Evolutionary conservation across 2,329 filamentous ascomycete species (phyloP).

Genomic region (Verruconis gallopava): DNA sequence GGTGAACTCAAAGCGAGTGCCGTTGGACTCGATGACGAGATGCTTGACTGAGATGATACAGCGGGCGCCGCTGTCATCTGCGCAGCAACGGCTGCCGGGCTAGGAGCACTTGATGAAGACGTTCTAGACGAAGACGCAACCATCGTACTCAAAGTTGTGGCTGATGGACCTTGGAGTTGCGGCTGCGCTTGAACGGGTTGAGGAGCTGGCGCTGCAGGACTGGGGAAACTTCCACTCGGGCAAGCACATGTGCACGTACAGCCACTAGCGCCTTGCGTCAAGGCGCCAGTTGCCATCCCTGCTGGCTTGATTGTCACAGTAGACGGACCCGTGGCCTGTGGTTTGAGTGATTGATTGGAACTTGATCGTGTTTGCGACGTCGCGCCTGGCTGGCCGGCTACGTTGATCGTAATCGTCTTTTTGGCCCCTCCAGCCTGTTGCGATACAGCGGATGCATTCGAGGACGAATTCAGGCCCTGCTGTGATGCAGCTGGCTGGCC

Average conservation of each 20-base stretch:
- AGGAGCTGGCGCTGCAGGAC: not conserved
- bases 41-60: too few relatives aligned
- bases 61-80: too few relatives aligned
- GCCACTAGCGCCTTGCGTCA: constrained; percentile 7
- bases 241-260: constrained; percentile 9
- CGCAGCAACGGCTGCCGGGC: too few relatives aligned
- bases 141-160: not conserved
- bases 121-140: too few relatives aligned
- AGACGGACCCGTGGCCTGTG: too few relatives aligned
- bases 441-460: not conserved
- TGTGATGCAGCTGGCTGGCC: constrained; percentile 5
- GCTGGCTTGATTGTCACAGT: constrained; percentile 5
- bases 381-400: constrained; percentile 1
- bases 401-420: constrained; percentile 6
- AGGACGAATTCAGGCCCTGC: not conserved
- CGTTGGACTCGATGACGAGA: too few relatives aligned
- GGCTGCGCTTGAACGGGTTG: not conserved
- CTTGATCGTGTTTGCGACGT: too few relatives aligned
- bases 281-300: not conserved
- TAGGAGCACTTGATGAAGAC: too few relatives aligned
- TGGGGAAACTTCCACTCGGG: constrained; percentile 3
- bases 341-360: too few relatives aligned
- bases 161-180: not conserved
- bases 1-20: too few relatives aligned
- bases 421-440: not conserved